Conservation (phyloP, 23 red algal genomes). For the Gracilaria vermiculophylla region DNA sequence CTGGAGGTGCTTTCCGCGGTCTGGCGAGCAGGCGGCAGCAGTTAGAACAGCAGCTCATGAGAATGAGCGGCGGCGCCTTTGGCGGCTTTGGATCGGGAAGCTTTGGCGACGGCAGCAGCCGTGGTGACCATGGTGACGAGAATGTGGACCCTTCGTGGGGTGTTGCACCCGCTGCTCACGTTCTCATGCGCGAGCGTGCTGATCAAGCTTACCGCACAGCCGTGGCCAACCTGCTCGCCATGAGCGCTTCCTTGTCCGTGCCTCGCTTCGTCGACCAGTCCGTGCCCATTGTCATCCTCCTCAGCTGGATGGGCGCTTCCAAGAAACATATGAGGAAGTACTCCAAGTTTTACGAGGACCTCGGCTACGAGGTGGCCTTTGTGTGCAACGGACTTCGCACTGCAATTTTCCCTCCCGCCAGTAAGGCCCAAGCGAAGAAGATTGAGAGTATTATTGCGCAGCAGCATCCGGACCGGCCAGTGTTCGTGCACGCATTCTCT, state of each 20-base stretch:
- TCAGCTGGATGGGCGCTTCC: slow-evolving; percentile 92
- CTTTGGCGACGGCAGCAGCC: not conserved
- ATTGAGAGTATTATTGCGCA: slow-evolving; percentile 69
- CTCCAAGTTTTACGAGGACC: slow-evolving; percentile 73
- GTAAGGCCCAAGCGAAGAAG: slow-evolving; percentile 69
- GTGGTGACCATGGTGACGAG: slow-evolving; percentile 38
- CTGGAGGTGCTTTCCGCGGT: slow-evolving; percentile 38
- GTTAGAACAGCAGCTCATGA: slow-evolving; percentile 1
- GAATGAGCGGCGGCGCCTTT: slow-evolving; percentile 20
- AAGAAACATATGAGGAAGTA: slow-evolving; percentile 81
- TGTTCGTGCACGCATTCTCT: slow-evolving; percentile 95
- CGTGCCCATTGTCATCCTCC: slow-evolving; percentile 84
- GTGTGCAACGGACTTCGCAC: slow-evolving; percentile 85
- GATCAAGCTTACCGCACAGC: slow-evolving; percentile 62
- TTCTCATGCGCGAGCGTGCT: slow-evolving; percentile 36
- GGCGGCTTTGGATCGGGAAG: not conserved
- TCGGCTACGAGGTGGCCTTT: slow-evolving; percentile 86
- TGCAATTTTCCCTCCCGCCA: slow-evolving; percentile 75
- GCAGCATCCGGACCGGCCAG: slow-evolving; percentile 72
- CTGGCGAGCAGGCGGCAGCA: slow-evolving; percentile 12
- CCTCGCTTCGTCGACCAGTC: slow-evolving; percentile 72
- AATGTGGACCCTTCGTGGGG: slow-evolving; percentile 59
- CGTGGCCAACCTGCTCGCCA: slow-evolving; percentile 48
- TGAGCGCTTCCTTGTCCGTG: slow-evolving; percentile 23
- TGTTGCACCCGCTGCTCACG: slow-evolving; percentile 56